phyloP scores from a whole-genome alignment of 306 rosid genomes.

The Lathyrus sativus region DNA sequence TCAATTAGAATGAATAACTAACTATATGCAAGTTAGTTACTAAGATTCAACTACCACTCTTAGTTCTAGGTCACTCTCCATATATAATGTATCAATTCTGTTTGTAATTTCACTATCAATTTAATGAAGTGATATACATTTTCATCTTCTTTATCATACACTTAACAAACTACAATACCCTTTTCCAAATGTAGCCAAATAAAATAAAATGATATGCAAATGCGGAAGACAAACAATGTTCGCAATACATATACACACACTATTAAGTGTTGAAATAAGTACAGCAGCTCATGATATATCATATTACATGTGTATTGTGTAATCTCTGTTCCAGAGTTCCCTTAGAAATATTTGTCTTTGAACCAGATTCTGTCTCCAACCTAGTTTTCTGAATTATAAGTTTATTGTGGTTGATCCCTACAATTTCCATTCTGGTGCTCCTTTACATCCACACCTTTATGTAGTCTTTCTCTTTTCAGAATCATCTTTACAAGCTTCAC shows the following conservation, averaged over 20 bases:
- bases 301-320: neutral
- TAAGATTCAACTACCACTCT: no score
- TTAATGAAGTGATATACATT: no score
- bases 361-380: constrained; percentile 2
- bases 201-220: neutral
- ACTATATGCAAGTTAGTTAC: no score
- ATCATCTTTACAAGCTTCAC: constrained; percentile 12
- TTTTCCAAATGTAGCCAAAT: constrained; percentile 16
- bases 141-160: no score
- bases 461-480: neutral
- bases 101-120: no score
- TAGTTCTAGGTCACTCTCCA: no score
- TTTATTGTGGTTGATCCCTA: constrained; percentile 16
- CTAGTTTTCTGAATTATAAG: neutral
- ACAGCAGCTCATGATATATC: neutral
- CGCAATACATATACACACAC: constrained; percentile 1
- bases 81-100: no score
- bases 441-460: constrained; percentile 5
- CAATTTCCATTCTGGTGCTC: neutral
- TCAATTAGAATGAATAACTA: no score
- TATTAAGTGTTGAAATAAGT: neutral
- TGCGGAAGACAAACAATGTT: neutral
- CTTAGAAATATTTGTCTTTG: neutral
- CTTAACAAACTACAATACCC: neutral
- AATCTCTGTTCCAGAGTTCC: neutral